A percentile compares a stretch with the other conserved stretches of the same genome.
Conservation (phyloP, 805 yeast genomes). For the Sugiyamaella lignohabitans region DNA sequence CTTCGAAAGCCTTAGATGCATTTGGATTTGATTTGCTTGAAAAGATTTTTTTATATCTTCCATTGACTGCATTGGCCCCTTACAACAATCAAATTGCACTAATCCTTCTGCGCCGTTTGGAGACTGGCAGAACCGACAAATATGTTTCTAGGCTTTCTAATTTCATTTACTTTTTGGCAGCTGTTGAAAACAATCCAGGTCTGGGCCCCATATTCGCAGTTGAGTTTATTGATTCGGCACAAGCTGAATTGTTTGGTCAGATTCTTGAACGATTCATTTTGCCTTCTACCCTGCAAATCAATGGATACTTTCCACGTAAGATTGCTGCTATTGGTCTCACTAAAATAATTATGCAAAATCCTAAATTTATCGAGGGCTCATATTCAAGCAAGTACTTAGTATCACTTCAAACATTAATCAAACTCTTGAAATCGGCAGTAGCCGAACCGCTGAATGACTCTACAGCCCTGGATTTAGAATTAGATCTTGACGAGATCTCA, state of each 20-base stretch:
- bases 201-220: conserved; percentile 51
- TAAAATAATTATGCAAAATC: conserved; percentile 36
- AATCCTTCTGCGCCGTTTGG: conserved; percentile 71
- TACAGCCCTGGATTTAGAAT: conserved; percentile 21
- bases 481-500: conserved; percentile 64
- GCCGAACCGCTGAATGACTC: conserved; percentile 33
- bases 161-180: conserved; percentile 51
- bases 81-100: conserved; percentile 68
- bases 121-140: conserved; percentile 74
- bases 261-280: conserved; percentile 28
- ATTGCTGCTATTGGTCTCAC: conserved; percentile 45
- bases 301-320: conserved; percentile 40
- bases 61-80: conserved; percentile 42
- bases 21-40: conserved; percentile 83
- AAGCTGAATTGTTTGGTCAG: conserved; percentile 33
- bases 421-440: conserved; percentile 38
- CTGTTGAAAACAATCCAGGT: conserved; percentile 33
- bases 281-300: conserved; percentile 32
- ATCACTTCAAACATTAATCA: conserved; percentile 41
- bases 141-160: conserved; percentile 64
- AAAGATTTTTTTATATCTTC: conserved; percentile 53
- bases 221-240: conserved; percentile 38
- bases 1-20: conserved; percentile 74
- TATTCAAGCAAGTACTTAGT: conserved; percentile 39
- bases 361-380: conserved; percentile 35